Conservation (phyloP, 139 green algal species). For the Microglena sp. region DNA sequence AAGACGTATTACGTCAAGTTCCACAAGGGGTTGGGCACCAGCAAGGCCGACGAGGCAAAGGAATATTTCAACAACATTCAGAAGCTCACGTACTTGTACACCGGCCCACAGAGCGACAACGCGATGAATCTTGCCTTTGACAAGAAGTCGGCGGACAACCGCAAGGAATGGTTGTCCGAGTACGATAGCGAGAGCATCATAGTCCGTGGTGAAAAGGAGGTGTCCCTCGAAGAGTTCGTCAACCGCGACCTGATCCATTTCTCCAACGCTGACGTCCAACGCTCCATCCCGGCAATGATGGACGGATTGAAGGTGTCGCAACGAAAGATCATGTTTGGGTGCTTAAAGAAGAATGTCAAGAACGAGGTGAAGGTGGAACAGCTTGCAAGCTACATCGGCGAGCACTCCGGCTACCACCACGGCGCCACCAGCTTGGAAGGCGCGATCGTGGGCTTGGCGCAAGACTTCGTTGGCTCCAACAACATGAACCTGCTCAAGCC, state of each 20-base stretch:
- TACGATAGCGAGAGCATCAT: not conserved
- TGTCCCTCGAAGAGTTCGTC: constrained; percentile 10
- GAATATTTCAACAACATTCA: constrained; percentile 18
- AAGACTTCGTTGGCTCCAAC: constrained; percentile 25
- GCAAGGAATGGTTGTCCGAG: constrained; percentile 8
- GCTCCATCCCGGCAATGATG: constrained; percentile 7
- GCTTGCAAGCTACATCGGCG: constrained; percentile 8
- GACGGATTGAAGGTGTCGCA: constrained; percentile 17
- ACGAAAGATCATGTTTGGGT: constrained; percentile 16
- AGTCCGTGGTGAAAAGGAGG: not conserved
- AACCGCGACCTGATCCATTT: constrained; percentile 26
- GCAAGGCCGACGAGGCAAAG: constrained; percentile 2
- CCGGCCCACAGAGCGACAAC: not conserved
- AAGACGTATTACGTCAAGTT: constrained; percentile 15
- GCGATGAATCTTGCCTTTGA: constrained; percentile 12
- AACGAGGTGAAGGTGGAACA: constrained; percentile 14
- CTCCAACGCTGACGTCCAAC: not conserved
- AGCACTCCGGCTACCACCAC: constrained; percentile 16
- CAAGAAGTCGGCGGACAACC: constrained; percentile 11
- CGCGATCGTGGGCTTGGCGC: constrained; percentile 22
- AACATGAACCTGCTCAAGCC: constrained; percentile 21
- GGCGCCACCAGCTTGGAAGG: constrained; percentile 9
- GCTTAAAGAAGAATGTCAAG: not conserved
- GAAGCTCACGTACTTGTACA: not conserved
- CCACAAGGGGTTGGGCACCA: constrained; percentile 25